Evolutionary conservation across 176 grass and related monocot species (phyloP), one percentile per base, ranked within the genome.

Genomic region (Alopecurus myosuroides): DNA sequence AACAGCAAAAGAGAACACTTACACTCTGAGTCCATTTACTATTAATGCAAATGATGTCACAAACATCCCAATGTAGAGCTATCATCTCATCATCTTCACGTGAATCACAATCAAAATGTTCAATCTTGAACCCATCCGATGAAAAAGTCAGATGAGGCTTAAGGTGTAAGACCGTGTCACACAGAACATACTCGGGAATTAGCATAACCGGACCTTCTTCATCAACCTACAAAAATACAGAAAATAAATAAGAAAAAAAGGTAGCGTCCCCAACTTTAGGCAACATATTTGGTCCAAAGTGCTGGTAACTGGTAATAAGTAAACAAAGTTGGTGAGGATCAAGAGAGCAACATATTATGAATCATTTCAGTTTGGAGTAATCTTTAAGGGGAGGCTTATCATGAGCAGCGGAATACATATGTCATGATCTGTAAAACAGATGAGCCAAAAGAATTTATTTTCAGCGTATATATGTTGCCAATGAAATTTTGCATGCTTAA

Each of bases 1-100:
- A 84, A 86, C 69, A 33, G 25, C 60, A 63, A 84, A 64, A 74
- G 19, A 52, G 36, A 86, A 65, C 15, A 44, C 84, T 92, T 88
- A 99, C 97, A 66, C 23, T 92, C 69, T 66, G 81, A 81, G 44
- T 81, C 91, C 91, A 96, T 84, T 90, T 61, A 84, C 97, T 85
- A 74, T 77, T 65, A 73, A 99, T 89, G 56, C 44, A 80, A 86
- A 86, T 71, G 48, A 99, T 79, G 51, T 97, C 88, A 91, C 78
- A 81, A 81, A 92, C 34, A 65, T 77, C 53, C 88, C 86, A 97
- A 77, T 88, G 70, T 63, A 79, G 72, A 82, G 71, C 1, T 61
- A 89, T 69, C 70, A 76, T 87, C 46, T 88, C 82, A 89, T 91
- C 88, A 77, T 83, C 79, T 88, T 80, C 81, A 80, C 4, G 30